Percentiles rank a stretch among this genome's conserved stretches.
Conservation (phyloP, 768 basidiomycete species). For the Xerocomellus chrysenteron region DNA sequence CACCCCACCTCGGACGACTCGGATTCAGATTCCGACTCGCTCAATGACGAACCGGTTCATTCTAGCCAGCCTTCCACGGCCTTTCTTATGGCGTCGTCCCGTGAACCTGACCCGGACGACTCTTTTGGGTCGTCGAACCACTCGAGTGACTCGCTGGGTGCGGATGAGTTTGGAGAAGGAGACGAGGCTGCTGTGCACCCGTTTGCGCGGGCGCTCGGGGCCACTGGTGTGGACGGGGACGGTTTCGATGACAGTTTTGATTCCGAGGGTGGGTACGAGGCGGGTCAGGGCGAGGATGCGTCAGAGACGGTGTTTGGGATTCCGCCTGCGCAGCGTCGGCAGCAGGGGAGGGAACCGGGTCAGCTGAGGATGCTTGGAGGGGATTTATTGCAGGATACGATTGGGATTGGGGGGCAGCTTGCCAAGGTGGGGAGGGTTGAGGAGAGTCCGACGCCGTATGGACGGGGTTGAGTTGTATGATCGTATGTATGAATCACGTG, state of each 20-base stretch:
- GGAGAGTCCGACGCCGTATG: constrained; percentile 64
- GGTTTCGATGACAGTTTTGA: constrained; percentile 54
- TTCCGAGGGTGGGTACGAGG: constrained; percentile 40
- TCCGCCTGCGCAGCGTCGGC: constrained; percentile 48
- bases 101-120: constrained; percentile 32
- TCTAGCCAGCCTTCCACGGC: constrained; percentile 68
- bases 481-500: constrained; percentile 14
- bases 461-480: constrained; percentile 12
- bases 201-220: constrained; percentile 45
- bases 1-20: constrained; percentile 21
- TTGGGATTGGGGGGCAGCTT: constrained; percentile 55
- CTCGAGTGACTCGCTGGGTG: constrained; percentile 56
- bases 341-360: constrained; percentile 24
- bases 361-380: constrained; percentile 60
- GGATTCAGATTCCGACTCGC: constrained; percentile 61
- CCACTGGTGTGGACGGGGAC: constrained; percentile 36
- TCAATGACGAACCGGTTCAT: constrained; percentile 52
- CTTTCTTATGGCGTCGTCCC: constrained; percentile 60
- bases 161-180: constrained; percentile 38
- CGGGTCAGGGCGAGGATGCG: constrained; percentile 13
- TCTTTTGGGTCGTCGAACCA: constrained; percentile 49
- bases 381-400: constrained; percentile 61
- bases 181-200: constrained; percentile 53
- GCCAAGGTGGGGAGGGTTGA: constrained; percentile 49
- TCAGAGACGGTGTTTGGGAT: constrained; percentile 71